Evolutionary conservation across 306 rosid species (phyloP).

Genomic region (Erythrophleum fordii): DNA sequence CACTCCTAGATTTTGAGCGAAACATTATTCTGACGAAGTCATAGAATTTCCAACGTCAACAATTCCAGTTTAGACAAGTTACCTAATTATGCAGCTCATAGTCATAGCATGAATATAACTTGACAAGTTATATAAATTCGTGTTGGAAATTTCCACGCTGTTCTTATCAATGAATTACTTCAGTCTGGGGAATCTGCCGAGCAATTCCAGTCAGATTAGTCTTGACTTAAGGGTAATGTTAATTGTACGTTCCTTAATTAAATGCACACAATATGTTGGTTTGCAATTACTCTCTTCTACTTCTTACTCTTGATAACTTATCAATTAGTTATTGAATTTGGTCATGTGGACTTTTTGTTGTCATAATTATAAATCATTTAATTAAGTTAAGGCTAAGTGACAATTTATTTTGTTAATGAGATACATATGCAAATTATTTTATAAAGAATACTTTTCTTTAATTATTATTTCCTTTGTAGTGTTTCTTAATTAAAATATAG

Average conservation of each 20-base stretch:
- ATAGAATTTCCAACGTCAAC: neutral
- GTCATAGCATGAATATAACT: neutral
- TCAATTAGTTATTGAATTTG: neutral
- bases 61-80: neutral
- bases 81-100: neutral
- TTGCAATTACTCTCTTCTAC: neutral
- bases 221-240: neutral
- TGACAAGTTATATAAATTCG: neutral
- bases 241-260: too few relatives aligned
- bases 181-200: too few relatives aligned
- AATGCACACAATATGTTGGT: neutral
- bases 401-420: neutral
- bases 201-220: neutral
- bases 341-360: neutral
- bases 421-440: neutral
- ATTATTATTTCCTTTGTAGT: too few relatives aligned
- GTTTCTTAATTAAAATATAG: too few relatives aligned
- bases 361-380: neutral
- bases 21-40: neutral
- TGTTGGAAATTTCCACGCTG: neutral
- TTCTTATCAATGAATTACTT: neutral
- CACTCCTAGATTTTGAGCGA: neutral
- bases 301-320: neutral
- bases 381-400: neutral
- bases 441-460: neutral